Percentiles rank a stretch among this genome's conserved stretches.
Evolutionary conservation across 2,329 filamentous ascomycete genomes (phyloP).

Genomic region (Colletotrichum karsti): DNA sequence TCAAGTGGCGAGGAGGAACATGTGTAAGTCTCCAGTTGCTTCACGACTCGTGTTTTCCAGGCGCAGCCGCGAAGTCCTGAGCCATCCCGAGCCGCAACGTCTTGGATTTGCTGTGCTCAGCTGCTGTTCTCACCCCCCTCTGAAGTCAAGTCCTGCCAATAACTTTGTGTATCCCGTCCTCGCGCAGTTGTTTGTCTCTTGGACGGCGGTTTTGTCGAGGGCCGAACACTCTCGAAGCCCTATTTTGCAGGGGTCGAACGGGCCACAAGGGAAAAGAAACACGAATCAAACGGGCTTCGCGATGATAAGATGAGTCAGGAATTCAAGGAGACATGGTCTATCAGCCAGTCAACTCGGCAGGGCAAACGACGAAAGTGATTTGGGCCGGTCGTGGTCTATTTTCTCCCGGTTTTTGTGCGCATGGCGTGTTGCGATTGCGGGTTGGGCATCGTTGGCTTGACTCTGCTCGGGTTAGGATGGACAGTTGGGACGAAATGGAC

Average conservation of each 20-base stretch:
- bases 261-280: slow-evolving; percentile 11
- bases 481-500: slow-evolving; percentile 24
- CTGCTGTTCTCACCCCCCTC: not conserved
- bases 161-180: not conserved
- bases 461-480: slow-evolving; percentile 19
- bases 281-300: not conserved
- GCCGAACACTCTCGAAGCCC: slow-evolving; percentile 22
- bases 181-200: not conserved
- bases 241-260: slow-evolving; percentile 17
- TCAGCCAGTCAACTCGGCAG: not conserved
- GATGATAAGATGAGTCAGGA: slow-evolving; percentile 22
- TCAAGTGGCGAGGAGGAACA: slow-evolving; percentile 4
- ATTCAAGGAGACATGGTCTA: not conserved
- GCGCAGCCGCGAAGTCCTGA: not conserved
- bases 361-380: slow-evolving; percentile 18
- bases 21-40: slow-evolving; percentile 28
- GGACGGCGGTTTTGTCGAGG: not conserved
- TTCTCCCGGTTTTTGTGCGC: slow-evolving; percentile 16
- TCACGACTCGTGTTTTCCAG: not conserved
- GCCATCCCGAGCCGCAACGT: not conserved
- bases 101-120: not conserved
- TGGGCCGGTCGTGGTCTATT: slow-evolving; percentile 6
- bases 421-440: slow-evolving; percentile 11
- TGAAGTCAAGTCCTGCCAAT: not conserved
- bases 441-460: slow-evolving; percentile 22